Conservation (phyloP, 2,329 filamentous ascomycete genomes). For the Ustulina deusta region DNA sequence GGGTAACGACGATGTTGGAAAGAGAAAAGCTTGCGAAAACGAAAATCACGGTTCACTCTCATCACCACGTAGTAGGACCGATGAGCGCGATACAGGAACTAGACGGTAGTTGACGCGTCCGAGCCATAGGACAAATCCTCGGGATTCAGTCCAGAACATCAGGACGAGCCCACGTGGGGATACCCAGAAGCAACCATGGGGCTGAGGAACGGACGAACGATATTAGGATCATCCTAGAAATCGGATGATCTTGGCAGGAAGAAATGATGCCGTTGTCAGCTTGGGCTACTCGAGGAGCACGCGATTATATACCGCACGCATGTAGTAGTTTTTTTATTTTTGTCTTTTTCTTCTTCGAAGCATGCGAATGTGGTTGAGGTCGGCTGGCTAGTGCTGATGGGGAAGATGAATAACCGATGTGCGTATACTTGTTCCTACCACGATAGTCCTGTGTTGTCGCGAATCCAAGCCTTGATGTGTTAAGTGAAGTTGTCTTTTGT, state of each 20-base stretch:
- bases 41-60: slow-evolving; percentile 2
- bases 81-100: slow-evolving; percentile 4
- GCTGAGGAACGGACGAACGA: neutral
- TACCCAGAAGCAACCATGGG: slow-evolving; percentile 2
- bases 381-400: slow-evolving; percentile 1
- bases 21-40: neutral
- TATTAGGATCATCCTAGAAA: neutral
- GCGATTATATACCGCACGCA: slow-evolving; percentile 10
- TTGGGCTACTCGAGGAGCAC: slow-evolving; percentile 10
- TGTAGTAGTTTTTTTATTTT: slow-evolving; percentile 15
- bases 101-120: neutral
- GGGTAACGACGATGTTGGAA: neutral
- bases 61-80: neutral
- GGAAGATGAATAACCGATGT: neutral
- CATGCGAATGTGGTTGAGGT: slow-evolving; percentile 11
- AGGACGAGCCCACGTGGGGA: slow-evolving; percentile 6
- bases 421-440: slow-evolving; percentile 8
- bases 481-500: too few species aligned
- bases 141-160: slow-evolving; percentile 8
- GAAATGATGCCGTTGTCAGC: slow-evolving; percentile 5
- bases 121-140: neutral
- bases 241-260: neutral
- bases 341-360: neutral
- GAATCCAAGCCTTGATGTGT: slow-evolving; percentile 20
- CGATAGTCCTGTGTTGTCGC: slow-evolving; percentile 15